phyloP scores from a whole-genome alignment of 441 rosid species.

The Populus hybrid region DNA sequence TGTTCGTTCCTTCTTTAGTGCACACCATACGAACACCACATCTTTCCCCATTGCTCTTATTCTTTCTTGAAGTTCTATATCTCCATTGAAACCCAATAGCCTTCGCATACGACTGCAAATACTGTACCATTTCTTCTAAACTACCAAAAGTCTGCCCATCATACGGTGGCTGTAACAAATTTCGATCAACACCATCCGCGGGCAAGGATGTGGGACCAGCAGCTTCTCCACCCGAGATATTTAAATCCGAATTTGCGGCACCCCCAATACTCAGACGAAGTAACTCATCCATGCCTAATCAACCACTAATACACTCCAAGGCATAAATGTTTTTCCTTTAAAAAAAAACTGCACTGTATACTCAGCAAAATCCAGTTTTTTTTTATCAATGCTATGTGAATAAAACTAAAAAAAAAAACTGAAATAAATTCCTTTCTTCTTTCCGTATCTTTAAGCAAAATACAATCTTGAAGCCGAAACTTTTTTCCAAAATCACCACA shows the following conservation, averaged over 20 bases:
- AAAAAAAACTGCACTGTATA: not conserved
- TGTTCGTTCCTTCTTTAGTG: not conserved
- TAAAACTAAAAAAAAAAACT: no score
- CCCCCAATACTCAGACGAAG: not conserved
- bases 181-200: not conserved
- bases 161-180: not conserved
- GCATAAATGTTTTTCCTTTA: not conserved
- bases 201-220: not conserved
- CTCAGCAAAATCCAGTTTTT: not conserved
- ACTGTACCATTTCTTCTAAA: not conserved
- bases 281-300: not conserved
- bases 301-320: not conserved
- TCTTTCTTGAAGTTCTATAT: not conserved
- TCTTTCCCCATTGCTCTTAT: not conserved
- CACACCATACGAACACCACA: not conserved
- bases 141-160: not conserved
- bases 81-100: not conserved
- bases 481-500: not conserved
- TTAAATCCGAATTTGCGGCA: not conserved
- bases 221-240: not conserved
- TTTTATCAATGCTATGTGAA: not conserved
- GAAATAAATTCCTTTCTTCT: not conserved
- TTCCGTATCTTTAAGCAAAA: not conserved
- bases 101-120: not conserved
- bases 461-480: not conserved